Conservation (phyloP, 306 rosid genomes). For the Fragaria ananassa region DNA sequence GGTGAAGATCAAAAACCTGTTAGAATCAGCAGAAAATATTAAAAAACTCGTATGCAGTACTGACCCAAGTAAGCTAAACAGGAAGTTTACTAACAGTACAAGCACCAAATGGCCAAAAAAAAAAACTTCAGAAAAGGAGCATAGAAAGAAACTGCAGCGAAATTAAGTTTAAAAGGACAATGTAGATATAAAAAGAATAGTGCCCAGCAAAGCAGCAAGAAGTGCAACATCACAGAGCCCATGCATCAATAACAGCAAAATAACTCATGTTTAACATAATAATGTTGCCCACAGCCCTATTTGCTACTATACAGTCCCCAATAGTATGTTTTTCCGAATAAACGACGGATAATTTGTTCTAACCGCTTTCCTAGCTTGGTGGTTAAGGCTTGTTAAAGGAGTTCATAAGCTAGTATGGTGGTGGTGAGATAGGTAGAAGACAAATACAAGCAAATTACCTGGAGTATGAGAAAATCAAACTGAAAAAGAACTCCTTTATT, state of each 20-base stretch:
- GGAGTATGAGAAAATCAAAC: not conserved
- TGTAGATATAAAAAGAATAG: not conserved
- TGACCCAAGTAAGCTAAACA: not conserved
- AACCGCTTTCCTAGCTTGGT: not conserved
- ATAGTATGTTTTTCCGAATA: not conserved
- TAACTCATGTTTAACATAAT: not conserved
- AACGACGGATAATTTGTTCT: not conserved
- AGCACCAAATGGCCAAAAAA: not conserved
- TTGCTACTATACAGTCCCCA: too few species aligned
- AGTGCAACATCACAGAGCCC: not conserved
- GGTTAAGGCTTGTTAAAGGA: not conserved
- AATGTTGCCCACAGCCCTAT: not conserved
- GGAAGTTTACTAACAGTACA: not conserved
- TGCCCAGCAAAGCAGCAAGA: not conserved
- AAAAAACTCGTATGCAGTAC: not conserved
- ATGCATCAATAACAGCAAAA: not conserved
- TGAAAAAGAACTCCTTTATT: not conserved
- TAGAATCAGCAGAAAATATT: constrained; percentile 24
- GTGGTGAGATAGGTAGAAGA: not conserved
- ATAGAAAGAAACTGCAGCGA: not conserved
- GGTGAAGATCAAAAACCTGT: constrained; percentile 87
- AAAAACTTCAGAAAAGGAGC: not conserved
- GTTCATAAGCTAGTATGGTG: not conserved
- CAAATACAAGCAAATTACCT: not conserved
- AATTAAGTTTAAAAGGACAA: not conserved